Conservation (phyloP, 345 rosid species). For the Syzygium jambos region DNA sequence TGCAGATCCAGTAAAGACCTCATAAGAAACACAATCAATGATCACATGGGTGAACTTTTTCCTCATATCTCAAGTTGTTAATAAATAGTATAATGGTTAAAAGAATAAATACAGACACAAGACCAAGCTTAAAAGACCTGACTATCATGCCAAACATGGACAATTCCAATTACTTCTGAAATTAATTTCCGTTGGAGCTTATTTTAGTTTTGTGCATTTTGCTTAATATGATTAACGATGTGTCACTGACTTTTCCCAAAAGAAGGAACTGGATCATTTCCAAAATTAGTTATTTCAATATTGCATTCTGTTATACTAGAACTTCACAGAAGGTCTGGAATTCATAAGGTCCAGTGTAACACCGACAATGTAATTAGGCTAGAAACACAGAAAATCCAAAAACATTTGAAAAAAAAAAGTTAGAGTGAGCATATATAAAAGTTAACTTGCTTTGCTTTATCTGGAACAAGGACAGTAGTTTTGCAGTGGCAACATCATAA, state of each 20-base stretch:
- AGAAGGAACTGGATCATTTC: not conserved
- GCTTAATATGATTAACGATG: not conserved
- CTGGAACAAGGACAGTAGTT: not conserved
- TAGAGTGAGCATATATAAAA: not conserved
- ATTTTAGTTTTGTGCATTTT: not conserved
- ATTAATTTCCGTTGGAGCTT: not conserved
- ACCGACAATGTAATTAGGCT: not conserved
- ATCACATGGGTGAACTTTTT: too few species aligned
- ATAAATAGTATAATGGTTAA: too few species aligned
- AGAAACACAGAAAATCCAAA: not conserved
- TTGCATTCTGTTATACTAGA: not conserved
- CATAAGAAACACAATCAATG: too few species aligned
- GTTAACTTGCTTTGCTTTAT: not conserved
- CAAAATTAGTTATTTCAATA: not conserved
- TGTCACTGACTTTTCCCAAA: not conserved
- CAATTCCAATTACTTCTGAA: not conserved
- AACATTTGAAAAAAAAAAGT: not conserved
- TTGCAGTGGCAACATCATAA: not conserved
- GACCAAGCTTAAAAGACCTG: too few species aligned
- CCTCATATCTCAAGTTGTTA: too few species aligned
- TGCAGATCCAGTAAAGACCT: too few species aligned
- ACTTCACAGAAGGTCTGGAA: slow-evolving; percentile 8
- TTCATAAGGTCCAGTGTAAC: not conserved
- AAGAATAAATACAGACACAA: too few species aligned
- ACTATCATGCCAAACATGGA: not conserved